Conservation (phyloP, 371 early-diverging fungal genomes). For the Mucor plumbeus region DNA sequence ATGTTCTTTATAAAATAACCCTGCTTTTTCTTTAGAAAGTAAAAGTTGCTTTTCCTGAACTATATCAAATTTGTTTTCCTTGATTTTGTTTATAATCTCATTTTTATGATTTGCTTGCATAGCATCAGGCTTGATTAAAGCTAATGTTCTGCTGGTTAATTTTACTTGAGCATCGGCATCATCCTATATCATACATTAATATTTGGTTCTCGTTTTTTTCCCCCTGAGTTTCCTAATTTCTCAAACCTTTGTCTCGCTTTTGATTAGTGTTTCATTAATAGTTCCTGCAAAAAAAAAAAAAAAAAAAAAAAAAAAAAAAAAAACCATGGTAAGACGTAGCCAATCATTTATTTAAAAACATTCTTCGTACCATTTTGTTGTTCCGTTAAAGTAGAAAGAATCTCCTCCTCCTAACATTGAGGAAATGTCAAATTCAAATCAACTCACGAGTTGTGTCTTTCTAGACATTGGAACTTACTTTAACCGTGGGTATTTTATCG, state of each 20-base stretch:
- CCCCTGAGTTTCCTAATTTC: not conserved
- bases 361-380: not conserved
- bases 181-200: not conserved
- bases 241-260: not conserved
- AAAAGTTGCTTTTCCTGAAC: conserved; percentile 61
- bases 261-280: conserved; percentile 2
- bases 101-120: conserved; percentile 49
- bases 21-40: conserved; percentile 56
- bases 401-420: not conserved
- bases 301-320: not conserved
- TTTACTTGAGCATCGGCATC: not conserved
- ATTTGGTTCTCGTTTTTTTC: not conserved
- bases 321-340: conserved; percentile 9
- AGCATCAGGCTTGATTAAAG: conserved; percentile 48
- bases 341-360: conserved; percentile 6
- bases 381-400: not conserved
- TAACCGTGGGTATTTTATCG: not conserved
- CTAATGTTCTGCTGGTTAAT: conserved; percentile 23
- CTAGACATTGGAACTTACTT: not conserved
- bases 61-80: conserved; percentile 62
- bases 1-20: conserved; percentile 78
- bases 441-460: not conserved
- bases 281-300: conserved; percentile 14
- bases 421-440: not conserved
- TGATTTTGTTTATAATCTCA: conserved; percentile 62